Conservation (phyloP, 169 alveolate genomes). For the Plasmodium chabaudi region DNA sequence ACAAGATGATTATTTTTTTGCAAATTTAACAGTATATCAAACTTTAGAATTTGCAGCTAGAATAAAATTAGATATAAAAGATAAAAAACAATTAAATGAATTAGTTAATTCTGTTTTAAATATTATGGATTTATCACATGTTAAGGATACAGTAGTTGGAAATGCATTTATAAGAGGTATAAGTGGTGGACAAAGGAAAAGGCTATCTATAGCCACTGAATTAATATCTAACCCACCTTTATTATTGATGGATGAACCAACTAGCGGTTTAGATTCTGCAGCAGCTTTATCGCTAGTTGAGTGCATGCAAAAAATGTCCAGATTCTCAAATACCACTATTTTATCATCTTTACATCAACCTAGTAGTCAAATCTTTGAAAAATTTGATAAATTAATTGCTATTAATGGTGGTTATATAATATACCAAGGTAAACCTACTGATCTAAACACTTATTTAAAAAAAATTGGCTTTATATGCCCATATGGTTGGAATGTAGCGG, state of each 20-base stretch:
- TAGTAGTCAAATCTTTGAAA: slow-evolving; percentile 79
- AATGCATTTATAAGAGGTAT: slow-evolving; percentile 82
- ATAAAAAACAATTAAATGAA: slow-evolving; percentile 74
- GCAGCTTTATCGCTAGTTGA: slow-evolving; percentile 81
- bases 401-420: slow-evolving; percentile 85
- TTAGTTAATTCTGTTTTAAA: slow-evolving; percentile 78
- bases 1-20: slow-evolving; percentile 79
- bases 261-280: slow-evolving; percentile 91
- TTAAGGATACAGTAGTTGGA: slow-evolving; percentile 80
- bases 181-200: slow-evolving; percentile 89
- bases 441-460: slow-evolving; percentile 68
- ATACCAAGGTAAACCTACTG: slow-evolving; percentile 84
- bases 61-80: slow-evolving; percentile 77
- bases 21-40: slow-evolving; percentile 79
- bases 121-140: slow-evolving; percentile 80
- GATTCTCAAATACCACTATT: slow-evolving; percentile 74
- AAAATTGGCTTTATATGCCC: slow-evolving; percentile 76
- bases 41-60: slow-evolving; percentile 81
- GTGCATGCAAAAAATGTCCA: slow-evolving; percentile 75
- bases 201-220: slow-evolving; percentile 90
- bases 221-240: slow-evolving; percentile 87
- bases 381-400: slow-evolving; percentile 84
- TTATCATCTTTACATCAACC: slow-evolving; percentile 87
- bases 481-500: slow-evolving; percentile 80
- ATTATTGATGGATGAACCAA: slow-evolving; percentile 91